These are phyloP conservation scores for Candida albicans DNA, from an alignment of 1,139 yeast genomes.

Conservation along the genomic window DNA sequence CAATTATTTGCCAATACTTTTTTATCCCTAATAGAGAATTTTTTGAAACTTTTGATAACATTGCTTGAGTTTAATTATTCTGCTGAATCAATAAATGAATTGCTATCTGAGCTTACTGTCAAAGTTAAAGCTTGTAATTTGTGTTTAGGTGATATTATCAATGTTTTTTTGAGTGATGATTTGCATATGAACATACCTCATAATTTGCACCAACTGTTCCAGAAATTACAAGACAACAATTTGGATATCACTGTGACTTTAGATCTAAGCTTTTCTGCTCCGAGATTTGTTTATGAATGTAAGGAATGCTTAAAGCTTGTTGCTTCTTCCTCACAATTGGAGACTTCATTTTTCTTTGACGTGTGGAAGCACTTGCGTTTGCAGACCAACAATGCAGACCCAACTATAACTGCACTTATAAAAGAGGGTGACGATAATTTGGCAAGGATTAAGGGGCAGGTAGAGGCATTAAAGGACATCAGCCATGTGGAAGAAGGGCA, in stretches of 20 bases:
- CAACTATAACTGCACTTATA: no score
- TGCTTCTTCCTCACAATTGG: not conserved
- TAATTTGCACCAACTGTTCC: slow-evolving; percentile 1
- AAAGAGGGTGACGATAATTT: no score
- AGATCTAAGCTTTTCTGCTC: not conserved
- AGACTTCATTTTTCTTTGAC: not conserved
- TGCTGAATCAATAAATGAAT: not conserved
- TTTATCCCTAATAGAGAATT: not conserved
- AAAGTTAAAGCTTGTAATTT: not conserved
- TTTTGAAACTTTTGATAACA: slow-evolving; percentile 1
- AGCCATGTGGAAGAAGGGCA: no score
- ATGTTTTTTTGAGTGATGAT: slow-evolving; percentile 1
- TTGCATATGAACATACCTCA: not conserved
- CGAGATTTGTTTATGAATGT: not conserved
- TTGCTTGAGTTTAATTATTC: slow-evolving; percentile 4
- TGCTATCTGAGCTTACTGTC: not conserved
- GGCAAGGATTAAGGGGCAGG: no score
- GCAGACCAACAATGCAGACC: no score
- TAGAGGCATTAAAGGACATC: no score
- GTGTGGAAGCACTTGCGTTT: not conserved
- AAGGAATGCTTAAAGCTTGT: not conserved
- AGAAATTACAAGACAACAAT: not conserved
- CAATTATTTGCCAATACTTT: slow-evolving; percentile 2
- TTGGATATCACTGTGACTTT: not conserved
- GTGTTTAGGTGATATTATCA: not conserved